Conservation (phyloP, 129 eudicot species). For the Tanacetum coccineum region DNA sequence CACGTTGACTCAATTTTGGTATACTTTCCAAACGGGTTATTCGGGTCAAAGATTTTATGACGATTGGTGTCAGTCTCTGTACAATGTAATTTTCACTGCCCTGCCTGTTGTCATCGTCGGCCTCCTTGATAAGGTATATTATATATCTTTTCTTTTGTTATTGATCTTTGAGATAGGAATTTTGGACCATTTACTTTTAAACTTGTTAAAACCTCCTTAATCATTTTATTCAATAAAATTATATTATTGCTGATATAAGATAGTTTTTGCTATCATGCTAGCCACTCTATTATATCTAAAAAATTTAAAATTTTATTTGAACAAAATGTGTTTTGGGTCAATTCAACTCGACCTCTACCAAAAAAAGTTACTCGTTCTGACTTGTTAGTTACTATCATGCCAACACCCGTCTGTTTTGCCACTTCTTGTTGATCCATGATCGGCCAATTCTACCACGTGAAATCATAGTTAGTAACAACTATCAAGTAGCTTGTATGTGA, state of each 20-base stretch:
- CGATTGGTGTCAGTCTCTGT: conserved; percentile 95
- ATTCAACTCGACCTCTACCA: neutral
- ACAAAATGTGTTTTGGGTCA: neutral
- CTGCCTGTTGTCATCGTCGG: conserved; percentile 85
- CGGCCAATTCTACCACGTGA: neutral
- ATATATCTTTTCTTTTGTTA: neutral
- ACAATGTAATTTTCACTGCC: conserved; percentile 94
- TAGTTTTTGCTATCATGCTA: neutral
- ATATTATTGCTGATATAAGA: no score
- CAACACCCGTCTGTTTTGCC: no score
- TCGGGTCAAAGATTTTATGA: conserved; percentile 98
- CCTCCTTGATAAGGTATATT: conserved; percentile 79
- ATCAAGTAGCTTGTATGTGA: no score
- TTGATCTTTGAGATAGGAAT: neutral
- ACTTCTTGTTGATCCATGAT: no score
- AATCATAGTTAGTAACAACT: no score
- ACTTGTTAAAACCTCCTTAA: no score
- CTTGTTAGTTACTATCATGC: no score
- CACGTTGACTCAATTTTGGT: conserved; percentile 96
- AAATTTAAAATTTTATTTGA: neutral
- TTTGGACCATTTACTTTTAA: no score
- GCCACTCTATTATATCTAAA: neutral
- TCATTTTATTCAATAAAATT: no score
- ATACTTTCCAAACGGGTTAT: conserved; percentile 84
- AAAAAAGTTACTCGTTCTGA: no score